Conservation (phyloP, 305 asterid species). For the Fraxinus angustifolia region DNA sequence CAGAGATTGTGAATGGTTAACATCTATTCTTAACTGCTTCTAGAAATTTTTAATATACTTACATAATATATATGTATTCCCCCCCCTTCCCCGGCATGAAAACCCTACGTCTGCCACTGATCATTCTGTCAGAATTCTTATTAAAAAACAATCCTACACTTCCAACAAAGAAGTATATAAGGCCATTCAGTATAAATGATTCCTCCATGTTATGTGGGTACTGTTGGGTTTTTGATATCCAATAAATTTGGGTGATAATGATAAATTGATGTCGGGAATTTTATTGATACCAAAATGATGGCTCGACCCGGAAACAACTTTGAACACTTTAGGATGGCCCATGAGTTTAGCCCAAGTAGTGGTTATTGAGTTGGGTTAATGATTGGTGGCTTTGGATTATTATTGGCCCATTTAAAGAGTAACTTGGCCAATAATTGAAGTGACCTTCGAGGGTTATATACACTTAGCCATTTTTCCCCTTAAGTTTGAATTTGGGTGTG, state of each 20-base stretch:
- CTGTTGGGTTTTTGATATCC: background rate
- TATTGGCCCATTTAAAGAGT: background rate
- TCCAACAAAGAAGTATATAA: background rate
- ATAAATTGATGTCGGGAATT: background rate
- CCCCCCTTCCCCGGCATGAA: background rate
- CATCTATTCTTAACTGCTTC: background rate
- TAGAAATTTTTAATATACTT: background rate
- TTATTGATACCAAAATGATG: background rate
- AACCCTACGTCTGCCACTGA: background rate
- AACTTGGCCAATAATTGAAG: too few species aligned
- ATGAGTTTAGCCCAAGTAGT: background rate
- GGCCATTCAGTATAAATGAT: background rate
- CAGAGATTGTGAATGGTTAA: background rate
- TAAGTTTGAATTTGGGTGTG: too few species aligned
- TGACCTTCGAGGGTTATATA: background rate
- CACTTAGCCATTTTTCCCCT: background rate
- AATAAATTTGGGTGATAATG: background rate
- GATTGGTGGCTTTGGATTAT: background rate
- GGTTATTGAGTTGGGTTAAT: background rate
- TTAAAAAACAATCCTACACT: background rate
- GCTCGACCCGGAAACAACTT: background rate
- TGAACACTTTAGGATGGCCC: background rate
- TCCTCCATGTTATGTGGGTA: background rate
- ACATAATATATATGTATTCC: background rate
- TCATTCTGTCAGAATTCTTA: background rate